Percentiles rank a stretch among this genome's conserved stretches.
Conservation (phyloP, 768 basidiomycete species). For the Suillus placidus region DNA sequence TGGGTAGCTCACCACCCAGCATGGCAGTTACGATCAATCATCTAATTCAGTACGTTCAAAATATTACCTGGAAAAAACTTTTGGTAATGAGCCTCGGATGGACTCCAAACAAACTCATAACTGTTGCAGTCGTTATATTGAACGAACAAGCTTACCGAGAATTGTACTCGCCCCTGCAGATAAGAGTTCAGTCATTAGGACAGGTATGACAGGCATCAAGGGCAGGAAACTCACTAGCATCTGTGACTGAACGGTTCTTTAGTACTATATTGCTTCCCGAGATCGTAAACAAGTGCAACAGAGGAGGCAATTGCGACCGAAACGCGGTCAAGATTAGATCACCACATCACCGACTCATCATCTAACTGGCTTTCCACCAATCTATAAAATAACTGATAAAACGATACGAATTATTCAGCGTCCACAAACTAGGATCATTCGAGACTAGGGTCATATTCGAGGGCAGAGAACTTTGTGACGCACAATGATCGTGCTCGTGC, state of each 20-base stretch:
- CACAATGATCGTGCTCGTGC: background rate
- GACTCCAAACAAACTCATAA: background rate
- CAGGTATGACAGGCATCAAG: background rate
- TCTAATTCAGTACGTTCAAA: background rate
- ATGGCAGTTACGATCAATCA: background rate
- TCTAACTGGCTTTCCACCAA: background rate
- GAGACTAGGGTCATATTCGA: background rate
- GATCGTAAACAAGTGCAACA: background rate
- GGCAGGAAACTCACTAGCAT: background rate
- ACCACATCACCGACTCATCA: background rate
- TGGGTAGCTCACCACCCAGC: background rate
- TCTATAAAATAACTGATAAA: background rate
- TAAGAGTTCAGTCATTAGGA: background rate
- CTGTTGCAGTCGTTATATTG: background rate
- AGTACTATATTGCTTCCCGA: background rate
- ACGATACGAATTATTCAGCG: background rate
- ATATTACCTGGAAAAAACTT: background rate
- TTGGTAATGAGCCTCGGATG: background rate
- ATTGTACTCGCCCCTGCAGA: background rate
- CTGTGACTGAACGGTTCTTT: background rate
- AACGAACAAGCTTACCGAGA: background rate
- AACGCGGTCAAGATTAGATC: background rate
- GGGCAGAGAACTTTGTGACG: background rate
- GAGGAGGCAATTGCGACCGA: too few species aligned
- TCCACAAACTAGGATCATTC: background rate